Evolutionary conservation across 768 basidiomycete genomes (phyloP), one percentile per base, ranked within the genome.

Genomic region (Suillus placidus): DNA sequence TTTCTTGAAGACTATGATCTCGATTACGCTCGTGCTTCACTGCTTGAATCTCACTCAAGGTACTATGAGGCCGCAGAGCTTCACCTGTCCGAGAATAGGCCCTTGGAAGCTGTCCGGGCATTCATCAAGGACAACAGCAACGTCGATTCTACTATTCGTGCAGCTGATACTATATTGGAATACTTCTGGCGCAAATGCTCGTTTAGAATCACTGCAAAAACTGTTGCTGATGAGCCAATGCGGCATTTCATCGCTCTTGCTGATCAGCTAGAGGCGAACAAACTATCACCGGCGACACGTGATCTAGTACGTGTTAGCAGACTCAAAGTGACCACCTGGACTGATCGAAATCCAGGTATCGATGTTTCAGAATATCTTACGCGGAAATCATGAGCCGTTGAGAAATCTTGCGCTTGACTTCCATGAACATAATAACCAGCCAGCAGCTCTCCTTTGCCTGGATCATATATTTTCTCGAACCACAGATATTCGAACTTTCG

Each of bases 1-100:
- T 91, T 86, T 65, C 78, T 87, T 18, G 83, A 88, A 62, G 81
- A 85, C 5, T 80, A 81, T 52, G 83, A 83, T 42, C 74, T 91
- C 7, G 84, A 87, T 67, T 65, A 79, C 14, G 82, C 84, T 8
- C 84, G 79, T 8, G 83, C 83, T 0, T 72, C 74, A 0, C 68
- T 89, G 9, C 76, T 88, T 14, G 77, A 79, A 35, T 73, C 75
- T 5, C 76, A 81, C 13, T 82, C 80, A 16, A 78, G 79, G 66
- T 79, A 74, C 54, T 62, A 68, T 1, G 85, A 88, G 40, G 88
- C 88, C 0, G 87, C 87, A 1, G 78, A 84, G 23, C 69, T 87
- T 20, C 82, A 86, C 68, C 66, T 86, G 6, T 72, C 74, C 0
- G 83, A 87, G 67, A 85, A 84, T 16, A 80, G 83, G 1, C 73